Base-by-base conservation (phyloP, 1,284 basidiomycete genomes). In the Trichosporon inkin region DNA sequence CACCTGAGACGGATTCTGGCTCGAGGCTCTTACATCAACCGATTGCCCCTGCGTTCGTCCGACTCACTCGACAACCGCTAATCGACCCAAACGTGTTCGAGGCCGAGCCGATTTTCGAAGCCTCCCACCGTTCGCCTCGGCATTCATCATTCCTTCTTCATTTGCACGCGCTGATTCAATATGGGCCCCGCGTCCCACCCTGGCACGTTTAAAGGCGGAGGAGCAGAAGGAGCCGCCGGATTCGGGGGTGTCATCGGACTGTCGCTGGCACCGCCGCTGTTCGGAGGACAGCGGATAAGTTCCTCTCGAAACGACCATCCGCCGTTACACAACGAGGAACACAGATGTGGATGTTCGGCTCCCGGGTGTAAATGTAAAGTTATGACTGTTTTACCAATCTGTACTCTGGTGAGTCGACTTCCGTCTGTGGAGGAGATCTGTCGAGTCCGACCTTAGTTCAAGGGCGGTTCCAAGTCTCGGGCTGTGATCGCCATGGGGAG, bases 341-440 rank as follows among this genome's bases (percentile, higher is more conserved):
- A 62, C 56, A 36, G 58, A 49, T 64, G 63, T 55, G 55, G 56
- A 36, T 64, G 63, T 56, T 57, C 60, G 10, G 47, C 55, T 20
- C 60, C 63, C 4, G 63, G 63, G 20, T 64, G 63, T 58, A 64
- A 62, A 49, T 64, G 63, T 58, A 64, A 64, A 49, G 63, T 64
- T 36, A 61, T 61, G 63, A 64, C 63, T 16, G 56, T 55, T 6
- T 40, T 55, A 39, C 57, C 57, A 6, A 55, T 64, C 17, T 64
- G 63, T 56, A 62, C 51, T 22, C 38, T 64, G 55, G 63, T 64
- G 38, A 47, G 63, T 64, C 14, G 37, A 38, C 49, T 53, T 28
- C 24, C 17, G 10, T 17, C 16, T 10, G 11, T 14, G 19, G 28
- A 37, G 19, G 22, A 37, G 20, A 16, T 3, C 22, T 22, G 22